Evolutionary conservation across 2,329 filamentous ascomycete genomes (phyloP).

Genomic region (Whalleya microplaca): DNA sequence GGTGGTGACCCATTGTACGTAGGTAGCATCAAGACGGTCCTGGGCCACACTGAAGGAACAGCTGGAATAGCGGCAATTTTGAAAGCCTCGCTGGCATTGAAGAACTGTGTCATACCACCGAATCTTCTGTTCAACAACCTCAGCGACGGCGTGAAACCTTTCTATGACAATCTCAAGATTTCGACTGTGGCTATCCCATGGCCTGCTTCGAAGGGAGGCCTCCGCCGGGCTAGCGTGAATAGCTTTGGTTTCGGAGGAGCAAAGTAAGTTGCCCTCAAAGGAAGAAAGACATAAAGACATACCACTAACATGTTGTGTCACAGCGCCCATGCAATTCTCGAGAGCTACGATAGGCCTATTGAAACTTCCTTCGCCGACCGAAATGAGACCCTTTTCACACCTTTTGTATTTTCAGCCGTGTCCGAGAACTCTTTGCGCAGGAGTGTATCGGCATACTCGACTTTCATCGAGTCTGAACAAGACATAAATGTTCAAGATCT

Average conservation of each 20-base stretch:
- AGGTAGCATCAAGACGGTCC: conserved; percentile 17
- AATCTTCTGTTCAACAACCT: conserved; percentile 8
- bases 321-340: conserved; percentile 29
- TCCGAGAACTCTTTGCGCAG: conserved; percentile 10
- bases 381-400: neutral
- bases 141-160: conserved; percentile 1
- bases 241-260: conserved; percentile 29
- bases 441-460: neutral
- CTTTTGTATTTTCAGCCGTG: conserved; percentile 24
- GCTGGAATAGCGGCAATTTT: conserved; percentile 15
- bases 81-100: conserved; percentile 3
- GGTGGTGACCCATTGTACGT: neutral
- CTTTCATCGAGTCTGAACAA: neutral
- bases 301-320: too few relatives aligned
- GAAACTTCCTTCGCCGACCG: neutral
- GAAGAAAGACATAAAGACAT: too few relatives aligned
- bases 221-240: conserved; percentile 27
- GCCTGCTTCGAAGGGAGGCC: conserved; percentile 1
- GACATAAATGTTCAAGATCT: neutral
- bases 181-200: neutral
- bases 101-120: conserved; percentile 7
- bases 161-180: conserved; percentile 10
- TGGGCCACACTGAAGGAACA: conserved; percentile 16
- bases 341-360: conserved; percentile 14
- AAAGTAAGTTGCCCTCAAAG: too few relatives aligned